Evolutionary conservation across 148 eudicot genomes (phyloP).

Genomic region (Vaccinium macrocarpon): DNA sequence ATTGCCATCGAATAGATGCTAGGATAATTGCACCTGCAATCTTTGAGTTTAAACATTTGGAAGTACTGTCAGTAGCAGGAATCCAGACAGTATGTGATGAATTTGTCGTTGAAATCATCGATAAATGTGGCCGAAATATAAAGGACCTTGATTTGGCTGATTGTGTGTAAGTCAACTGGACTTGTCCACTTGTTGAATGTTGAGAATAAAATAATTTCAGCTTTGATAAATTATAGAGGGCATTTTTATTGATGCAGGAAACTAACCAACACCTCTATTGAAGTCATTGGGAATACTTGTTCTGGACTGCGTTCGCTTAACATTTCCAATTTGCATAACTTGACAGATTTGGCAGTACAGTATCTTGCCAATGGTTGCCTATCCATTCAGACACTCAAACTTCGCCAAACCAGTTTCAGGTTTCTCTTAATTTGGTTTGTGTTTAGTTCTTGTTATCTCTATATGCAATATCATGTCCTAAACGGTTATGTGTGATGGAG

Average conservation of each 20-base stretch:
- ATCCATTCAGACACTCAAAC: slow-evolving; percentile 29
- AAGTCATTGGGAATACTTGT: slow-evolving; percentile 32
- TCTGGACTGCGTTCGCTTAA: slow-evolving; percentile 24
- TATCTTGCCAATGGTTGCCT: slow-evolving; percentile 34
- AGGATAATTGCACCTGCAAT: slow-evolving; percentile 20
- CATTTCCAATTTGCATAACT: slow-evolving; percentile 30
- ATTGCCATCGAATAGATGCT: slow-evolving; percentile 31
- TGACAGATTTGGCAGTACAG: slow-evolving; percentile 33
- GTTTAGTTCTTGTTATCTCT: neutral
- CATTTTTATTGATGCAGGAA: slow-evolving; percentile 19
- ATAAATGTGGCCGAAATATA: slow-evolving; percentile 22
- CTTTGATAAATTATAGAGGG: neutral
- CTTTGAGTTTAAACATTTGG: slow-evolving; percentile 27
- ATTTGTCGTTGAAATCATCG: slow-evolving; percentile 20
- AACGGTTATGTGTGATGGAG: neutral
- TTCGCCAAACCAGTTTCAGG: slow-evolving; percentile 36
- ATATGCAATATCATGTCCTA: neutral
- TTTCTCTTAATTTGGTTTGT: slow-evolving; percentile 13
- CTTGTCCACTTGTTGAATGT: slow-evolving; percentile 10
- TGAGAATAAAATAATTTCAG: neutral
- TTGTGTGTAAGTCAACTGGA: slow-evolving; percentile 30
- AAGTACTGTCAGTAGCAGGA: slow-evolving; percentile 40
- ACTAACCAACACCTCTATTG: slow-evolving; percentile 28
- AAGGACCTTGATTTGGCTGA: slow-evolving; percentile 37
- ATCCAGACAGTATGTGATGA: slow-evolving; percentile 27